A percentile compares a stretch with the other conserved stretches of the same genome.
These are phyloP conservation scores for Sisymbrium irio DNA, from an alignment of 345 rosid species.

Conservation along the genomic window DNA sequence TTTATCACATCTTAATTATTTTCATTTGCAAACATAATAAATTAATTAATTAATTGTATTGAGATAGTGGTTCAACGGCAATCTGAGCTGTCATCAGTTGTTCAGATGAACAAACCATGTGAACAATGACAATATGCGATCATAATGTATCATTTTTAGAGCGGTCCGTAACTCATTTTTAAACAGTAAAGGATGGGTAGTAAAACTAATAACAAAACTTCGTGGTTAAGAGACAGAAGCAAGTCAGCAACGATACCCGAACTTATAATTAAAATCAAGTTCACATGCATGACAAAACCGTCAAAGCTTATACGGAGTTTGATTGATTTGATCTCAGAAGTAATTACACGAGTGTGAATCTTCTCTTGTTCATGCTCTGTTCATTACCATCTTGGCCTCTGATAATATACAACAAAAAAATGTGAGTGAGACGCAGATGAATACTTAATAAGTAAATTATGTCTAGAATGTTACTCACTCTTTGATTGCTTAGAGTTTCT, in stretches of 20 bases:
- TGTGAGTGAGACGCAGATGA: too few species aligned
- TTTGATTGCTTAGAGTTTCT: too few species aligned
- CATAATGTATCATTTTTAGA: too few species aligned
- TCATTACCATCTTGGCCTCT: too few species aligned
- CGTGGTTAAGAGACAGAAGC: not conserved
- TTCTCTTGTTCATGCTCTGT: too few species aligned
- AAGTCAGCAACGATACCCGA: not conserved
- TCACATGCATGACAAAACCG: conserved; percentile 1
- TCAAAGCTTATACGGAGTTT: not conserved
- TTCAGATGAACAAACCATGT: conserved; percentile 15
- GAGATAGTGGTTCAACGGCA: conserved; percentile 9
- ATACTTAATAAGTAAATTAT: too few species aligned
- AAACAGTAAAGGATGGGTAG: not conserved
- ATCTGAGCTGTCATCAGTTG: conserved; percentile 3
- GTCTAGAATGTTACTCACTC: too few species aligned
- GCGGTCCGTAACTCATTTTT: not conserved
- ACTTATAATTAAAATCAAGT: not conserved
- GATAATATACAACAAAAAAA: too few species aligned
- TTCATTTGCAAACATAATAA: not conserved
- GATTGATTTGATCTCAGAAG: not conserved
- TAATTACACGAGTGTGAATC: too few species aligned
- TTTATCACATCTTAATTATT: not conserved
- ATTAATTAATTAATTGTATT: not conserved
- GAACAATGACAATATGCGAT: not conserved
- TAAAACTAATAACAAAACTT: not conserved